Percentiles rank a stretch among this genome's conserved stretches.
Conservation (phyloP, 257 asterid species). For the Fraxinus quadrangulata region DNA sequence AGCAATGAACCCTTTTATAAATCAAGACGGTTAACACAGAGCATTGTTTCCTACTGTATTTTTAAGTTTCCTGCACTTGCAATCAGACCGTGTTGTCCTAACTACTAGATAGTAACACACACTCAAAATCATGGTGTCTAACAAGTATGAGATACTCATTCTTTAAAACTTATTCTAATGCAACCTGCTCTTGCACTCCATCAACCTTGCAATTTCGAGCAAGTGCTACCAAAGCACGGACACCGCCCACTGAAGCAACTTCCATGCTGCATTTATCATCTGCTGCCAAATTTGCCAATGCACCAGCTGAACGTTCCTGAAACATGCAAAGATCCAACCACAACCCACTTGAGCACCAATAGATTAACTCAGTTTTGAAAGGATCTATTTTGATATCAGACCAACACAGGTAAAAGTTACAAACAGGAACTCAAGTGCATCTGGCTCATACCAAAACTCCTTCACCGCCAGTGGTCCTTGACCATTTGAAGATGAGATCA, state of each 20-base stretch:
- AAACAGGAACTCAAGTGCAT: neutral
- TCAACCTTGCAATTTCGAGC: conserved; percentile 74
- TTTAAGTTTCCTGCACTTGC: conserved; percentile 2
- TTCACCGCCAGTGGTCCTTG: conserved; percentile 63
- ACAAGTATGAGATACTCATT: conserved; percentile 13
- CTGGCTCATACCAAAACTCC: conserved; percentile 68
- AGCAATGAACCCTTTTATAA: neutral
- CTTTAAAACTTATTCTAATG: conserved; percentile 11
- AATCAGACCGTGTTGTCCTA: neutral
- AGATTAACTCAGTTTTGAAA: neutral
- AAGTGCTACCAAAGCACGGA: conserved; percentile 68
- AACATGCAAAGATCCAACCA: conserved; percentile 23
- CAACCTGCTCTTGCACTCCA: conserved; percentile 94
- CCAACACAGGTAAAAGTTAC: neutral
- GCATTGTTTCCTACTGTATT: neutral
- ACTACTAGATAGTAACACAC: conserved; percentile 1
- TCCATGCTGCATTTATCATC: conserved; percentile 89
- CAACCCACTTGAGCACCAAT: conserved; percentile 18
- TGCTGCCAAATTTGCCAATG: conserved; percentile 92
- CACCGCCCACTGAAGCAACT: conserved; percentile 74
- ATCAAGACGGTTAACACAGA: neutral
- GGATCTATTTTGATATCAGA: neutral
- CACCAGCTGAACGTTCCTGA: conserved; percentile 95
- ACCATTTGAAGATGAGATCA: conserved; percentile 82
- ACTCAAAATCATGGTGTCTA: neutral